Evolutionary conservation across 2,329 filamentous ascomycete species (phyloP).

Genomic region (Diaporthe australafricana): DNA sequence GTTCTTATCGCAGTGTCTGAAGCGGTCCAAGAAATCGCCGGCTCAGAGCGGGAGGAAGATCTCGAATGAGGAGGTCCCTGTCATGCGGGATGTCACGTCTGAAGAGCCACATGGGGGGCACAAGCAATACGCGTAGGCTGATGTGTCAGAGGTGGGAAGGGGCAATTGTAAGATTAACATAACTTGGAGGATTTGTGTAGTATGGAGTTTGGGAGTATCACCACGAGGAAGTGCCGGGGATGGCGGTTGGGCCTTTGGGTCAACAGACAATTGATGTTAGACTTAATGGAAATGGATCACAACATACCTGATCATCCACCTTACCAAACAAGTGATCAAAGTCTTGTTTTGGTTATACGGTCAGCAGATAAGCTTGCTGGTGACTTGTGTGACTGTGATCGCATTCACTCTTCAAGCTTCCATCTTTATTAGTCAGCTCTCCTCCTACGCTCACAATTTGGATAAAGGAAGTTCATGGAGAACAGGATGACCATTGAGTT

Average conservation of each 20-base stretch:
- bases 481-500: no score
- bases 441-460: background rate
- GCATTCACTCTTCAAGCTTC: background rate
- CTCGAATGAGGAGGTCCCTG: background rate
- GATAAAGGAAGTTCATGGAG: no score
- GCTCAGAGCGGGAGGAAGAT: slow-evolving; percentile 1
- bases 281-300: background rate
- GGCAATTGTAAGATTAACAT: background rate
- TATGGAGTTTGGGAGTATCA: background rate
- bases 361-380: no score
- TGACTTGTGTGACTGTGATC: background rate
- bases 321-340: no score
- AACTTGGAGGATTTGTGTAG: no score
- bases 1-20: slow-evolving; percentile 15
- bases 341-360: background rate
- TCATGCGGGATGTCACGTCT: background rate
- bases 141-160: background rate
- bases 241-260: no score
- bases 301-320: no score
- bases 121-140: background rate
- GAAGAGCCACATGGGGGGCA: background rate
- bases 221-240: background rate
- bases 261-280: background rate
- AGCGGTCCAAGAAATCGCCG: slow-evolving; percentile 4
- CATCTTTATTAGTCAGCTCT: background rate